Base-by-base conservation (phyloP, 495 filamentous ascomycete genomes). In the Delitschia confertaspora region DNA sequence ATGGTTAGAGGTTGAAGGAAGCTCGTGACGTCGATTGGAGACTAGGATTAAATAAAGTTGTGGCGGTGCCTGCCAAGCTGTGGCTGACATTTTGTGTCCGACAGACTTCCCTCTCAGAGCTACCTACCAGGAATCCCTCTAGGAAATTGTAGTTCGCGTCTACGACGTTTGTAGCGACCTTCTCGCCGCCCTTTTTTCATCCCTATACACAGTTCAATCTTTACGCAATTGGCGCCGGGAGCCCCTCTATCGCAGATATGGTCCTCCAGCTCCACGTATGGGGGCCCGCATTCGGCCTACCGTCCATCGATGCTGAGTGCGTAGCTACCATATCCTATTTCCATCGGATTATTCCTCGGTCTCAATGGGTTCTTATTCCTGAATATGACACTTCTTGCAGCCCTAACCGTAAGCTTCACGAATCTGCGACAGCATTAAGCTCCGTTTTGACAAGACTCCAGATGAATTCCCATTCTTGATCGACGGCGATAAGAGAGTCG, bases 251-350 rank as follows among this genome's bases (percentile, higher is more conserved):
- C 6, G n/a, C 22, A 6, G 13, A 6, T 16, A 80, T 78, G 74
- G 65, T 78, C 47, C 68, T 93, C 10, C 78, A 88, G 71, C 75
- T 96, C 27, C 83, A 94, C 61, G 74, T 95, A 49, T 95, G 85
- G 85, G 88, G 91, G 29, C 84, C 87, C 23, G 88, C 82, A 25
- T 93, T 93, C 62, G 71, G 70, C 20, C 74, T 95, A 27, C 83
- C 89, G 7, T 95, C 89, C 38, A 80, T 95, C 46, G 88, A 95
- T 45, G 71, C 91, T 37, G 83, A 93, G 72, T 95, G 66, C 66
- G 35, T 79, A 67, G 47, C 86, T 75, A 58, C 86, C 80, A 52
- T 63, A 55, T 61, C 84, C 80, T 36, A 75, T 61, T 45, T 82
- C 68, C 69, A 73, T 8, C 62, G 75, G 42, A 65, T 68, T 35